Evolutionary conservation across 768 basidiomycete species (phyloP).

Genomic region (Tulasnella sp.): DNA sequence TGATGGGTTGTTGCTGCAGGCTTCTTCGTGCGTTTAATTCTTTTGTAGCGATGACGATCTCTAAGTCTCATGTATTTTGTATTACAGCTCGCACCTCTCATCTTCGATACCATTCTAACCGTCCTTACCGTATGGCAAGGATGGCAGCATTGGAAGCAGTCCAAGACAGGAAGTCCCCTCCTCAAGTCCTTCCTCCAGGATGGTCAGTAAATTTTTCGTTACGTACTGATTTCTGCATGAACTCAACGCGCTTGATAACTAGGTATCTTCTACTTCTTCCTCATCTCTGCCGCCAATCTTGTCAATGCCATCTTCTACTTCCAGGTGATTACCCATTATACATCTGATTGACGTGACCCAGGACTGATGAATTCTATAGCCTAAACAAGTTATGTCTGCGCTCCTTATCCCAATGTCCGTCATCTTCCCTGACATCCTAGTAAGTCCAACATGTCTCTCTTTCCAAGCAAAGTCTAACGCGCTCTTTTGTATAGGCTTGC

Average conservation of each 20-base stretch:
- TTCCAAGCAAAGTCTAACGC: not conserved
- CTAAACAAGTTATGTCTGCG: constrained; percentile 10
- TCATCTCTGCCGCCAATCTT: constrained; percentile 13
- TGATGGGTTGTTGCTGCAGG: not conserved
- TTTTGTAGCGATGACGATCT: not conserved
- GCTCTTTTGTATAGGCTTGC: not conserved
- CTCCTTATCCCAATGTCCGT: constrained; percentile 11
- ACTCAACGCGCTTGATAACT: not conserved
- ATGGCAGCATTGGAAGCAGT: constrained; percentile 3
- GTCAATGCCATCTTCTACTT: constrained; percentile 15
- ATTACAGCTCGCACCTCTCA: constrained; percentile 4
- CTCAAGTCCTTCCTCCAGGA: constrained; percentile 11
- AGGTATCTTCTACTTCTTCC: constrained; percentile 11
- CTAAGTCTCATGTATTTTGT: not conserved
- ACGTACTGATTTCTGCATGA: not conserved
- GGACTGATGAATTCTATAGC: not conserved
- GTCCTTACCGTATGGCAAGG: not conserved
- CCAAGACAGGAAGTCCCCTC: constrained; percentile 5
- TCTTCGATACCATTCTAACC: constrained; percentile 8
- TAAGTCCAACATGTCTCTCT: not conserved
- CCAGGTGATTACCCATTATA: not conserved
- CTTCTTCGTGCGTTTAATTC: not conserved
- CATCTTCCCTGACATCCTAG: constrained; percentile 13
- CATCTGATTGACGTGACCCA: not conserved
- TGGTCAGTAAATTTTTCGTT: not conserved